Conservation (phyloP, 1,139 yeast genomes). For the Lodderomyces pseudojiufengensis region DNA sequence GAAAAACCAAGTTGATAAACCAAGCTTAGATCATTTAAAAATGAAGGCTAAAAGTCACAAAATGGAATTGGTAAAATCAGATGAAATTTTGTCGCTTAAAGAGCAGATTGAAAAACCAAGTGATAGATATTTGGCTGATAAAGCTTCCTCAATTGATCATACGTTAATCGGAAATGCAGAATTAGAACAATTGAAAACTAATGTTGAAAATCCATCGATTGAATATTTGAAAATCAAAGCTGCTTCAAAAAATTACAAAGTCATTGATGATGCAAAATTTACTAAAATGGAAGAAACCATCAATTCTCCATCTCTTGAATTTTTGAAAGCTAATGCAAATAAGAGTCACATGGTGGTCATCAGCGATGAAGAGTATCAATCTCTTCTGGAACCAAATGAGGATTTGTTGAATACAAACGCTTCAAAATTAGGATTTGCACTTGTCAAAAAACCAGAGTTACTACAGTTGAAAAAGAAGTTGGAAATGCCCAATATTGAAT, state of each 20-base stretch:
- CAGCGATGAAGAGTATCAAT: constrained; percentile 20
- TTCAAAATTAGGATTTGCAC: constrained; percentile 14
- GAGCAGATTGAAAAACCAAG: constrained; percentile 16
- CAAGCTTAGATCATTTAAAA: constrained; percentile 21
- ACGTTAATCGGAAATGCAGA: constrained; percentile 4
- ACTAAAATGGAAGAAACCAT: constrained; percentile 18
- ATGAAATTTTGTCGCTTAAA: constrained; percentile 17
- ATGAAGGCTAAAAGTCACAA: constrained; percentile 9
- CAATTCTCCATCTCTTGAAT: constrained; percentile 24
- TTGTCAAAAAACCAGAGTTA: constrained; percentile 15
- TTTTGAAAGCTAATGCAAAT: constrained; percentile 17
- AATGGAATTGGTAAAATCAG: constrained; percentile 15
- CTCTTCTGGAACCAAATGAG: constrained; percentile 23
- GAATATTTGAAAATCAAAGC: constrained; percentile 19
- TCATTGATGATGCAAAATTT: constrained; percentile 16
- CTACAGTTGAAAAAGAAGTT: constrained; percentile 8
- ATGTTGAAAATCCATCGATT: constrained; percentile 18
- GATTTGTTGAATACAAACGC: constrained; percentile 16
- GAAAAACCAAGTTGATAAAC: constrained; percentile 17
- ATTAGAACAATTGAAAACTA: constrained; percentile 4
- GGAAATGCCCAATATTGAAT: constrained; percentile 17
- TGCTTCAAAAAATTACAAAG: constrained; percentile 5
- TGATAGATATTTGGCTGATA: constrained; percentile 19
- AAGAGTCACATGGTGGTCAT: constrained; percentile 17
- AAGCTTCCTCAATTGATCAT: constrained; percentile 14